Evolutionary conservation across 2,329 filamentous ascomycete species (phyloP).

Genomic region (Aspergillus aculeatinus): DNA sequence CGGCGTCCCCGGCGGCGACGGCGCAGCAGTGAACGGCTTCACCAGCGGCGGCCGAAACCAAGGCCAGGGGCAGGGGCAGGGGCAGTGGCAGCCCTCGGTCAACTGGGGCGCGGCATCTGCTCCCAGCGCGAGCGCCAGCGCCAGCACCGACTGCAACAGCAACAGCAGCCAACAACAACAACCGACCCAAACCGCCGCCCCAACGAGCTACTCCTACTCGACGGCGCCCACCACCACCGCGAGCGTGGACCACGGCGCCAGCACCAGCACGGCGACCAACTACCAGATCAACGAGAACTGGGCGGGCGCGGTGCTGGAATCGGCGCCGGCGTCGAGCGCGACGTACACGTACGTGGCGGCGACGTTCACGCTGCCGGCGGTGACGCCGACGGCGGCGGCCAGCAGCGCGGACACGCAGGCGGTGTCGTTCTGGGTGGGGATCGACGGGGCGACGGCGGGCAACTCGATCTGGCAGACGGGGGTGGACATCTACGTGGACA

Average conservation of each 20-base stretch:
- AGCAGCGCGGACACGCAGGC: slow-evolving; percentile 2
- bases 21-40: not conserved
- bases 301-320: slow-evolving; percentile 8
- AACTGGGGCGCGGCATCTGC: too few relatives aligned
- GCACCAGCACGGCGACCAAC: not conserved
- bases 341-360: slow-evolving; percentile 10
- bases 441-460: slow-evolving; percentile 10
- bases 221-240: not conserved
- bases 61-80: too few relatives aligned
- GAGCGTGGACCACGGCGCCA: not conserved
- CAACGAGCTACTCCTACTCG: not conserved
- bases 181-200: not conserved
- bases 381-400: slow-evolving; percentile 4
- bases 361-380: slow-evolving; percentile 9
- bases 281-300: slow-evolving; percentile 14
- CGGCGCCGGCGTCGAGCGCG: not conserved
- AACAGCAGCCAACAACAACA: not conserved
- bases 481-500: slow-evolving; percentile 11
- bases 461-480: slow-evolving; percentile 14
- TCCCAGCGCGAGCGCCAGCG: too few relatives aligned
- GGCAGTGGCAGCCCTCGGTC: too few relatives aligned
- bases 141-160: too few relatives aligned
- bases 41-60: not conserved
- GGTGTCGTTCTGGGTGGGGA: slow-evolving; percentile 13
- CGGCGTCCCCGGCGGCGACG: not conserved